Evolutionary conservation across 2,329 filamentous ascomycete genomes (phyloP).

Genomic region (Didymella pinodella): DNA sequence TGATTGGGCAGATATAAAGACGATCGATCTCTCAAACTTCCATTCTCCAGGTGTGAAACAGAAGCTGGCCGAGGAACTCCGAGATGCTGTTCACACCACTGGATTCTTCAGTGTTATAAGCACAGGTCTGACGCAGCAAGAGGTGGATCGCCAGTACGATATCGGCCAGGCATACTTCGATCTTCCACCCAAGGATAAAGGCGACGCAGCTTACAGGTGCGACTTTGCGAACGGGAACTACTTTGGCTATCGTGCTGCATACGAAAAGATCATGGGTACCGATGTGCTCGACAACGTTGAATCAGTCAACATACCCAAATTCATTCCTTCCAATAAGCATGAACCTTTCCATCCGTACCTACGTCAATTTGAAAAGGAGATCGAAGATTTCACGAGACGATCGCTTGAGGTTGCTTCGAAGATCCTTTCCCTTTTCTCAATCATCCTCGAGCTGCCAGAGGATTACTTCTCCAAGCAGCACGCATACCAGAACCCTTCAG

Average conservation of each 20-base stretch:
- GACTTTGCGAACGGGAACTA: background rate
- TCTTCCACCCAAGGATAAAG: background rate
- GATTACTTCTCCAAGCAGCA: background rate
- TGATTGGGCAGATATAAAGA: no score
- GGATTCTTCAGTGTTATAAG: no score
- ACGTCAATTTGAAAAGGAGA: background rate
- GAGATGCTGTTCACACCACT: no score
- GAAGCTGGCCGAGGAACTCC: no score
- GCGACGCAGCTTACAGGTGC: background rate
- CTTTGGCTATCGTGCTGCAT: background rate
- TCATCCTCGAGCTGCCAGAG: background rate
- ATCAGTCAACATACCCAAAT: background rate
- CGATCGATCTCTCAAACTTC: no score
- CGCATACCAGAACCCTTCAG: background rate
- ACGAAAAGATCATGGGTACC: background rate
- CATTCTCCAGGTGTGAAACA: no score
- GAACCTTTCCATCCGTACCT: background rate
- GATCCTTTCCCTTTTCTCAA: background rate
- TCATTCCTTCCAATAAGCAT: background rate
- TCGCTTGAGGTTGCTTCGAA: background rate
- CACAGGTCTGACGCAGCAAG: no score
- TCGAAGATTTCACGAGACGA: background rate
- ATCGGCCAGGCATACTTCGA: no score
- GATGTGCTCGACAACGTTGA: background rate
- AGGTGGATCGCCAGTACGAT: no score